phyloP scores from a whole-genome alignment of 331 rosid genomes.

The Stylosanthes scabra region DNA sequence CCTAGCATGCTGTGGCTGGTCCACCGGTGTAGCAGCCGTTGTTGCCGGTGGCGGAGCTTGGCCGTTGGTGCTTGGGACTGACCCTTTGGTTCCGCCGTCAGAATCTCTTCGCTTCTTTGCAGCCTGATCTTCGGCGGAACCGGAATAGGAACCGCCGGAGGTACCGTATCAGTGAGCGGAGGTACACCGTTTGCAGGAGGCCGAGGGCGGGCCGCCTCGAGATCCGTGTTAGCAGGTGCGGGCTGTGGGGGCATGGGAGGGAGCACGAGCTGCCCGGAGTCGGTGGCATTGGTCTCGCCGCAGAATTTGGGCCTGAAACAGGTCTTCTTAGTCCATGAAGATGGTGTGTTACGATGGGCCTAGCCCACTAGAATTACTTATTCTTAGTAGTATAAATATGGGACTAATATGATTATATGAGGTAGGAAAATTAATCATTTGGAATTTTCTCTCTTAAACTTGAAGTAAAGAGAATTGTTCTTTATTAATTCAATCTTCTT shows the following conservation, averaged over 20 bases:
- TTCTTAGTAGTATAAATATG: too few relatives aligned
- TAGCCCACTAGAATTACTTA: too few relatives aligned
- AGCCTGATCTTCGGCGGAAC: constrained; percentile 49
- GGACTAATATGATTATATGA: too few relatives aligned
- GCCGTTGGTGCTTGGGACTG: constrained; percentile 65
- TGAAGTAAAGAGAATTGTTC: too few relatives aligned
- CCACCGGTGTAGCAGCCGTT: constrained; percentile 35
- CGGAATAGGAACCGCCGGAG: constrained; percentile 25
- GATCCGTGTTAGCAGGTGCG: constrained; percentile 48
- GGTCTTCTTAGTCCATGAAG: constrained; percentile 95
- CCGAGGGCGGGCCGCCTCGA: constrained; percentile 65
- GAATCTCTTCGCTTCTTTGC: constrained; percentile 81
- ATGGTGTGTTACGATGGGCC: too few relatives aligned
- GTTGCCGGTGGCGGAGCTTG: constrained; percentile 45
- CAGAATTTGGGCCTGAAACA: constrained; percentile 95
- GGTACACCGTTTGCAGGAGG: constrained; percentile 51
- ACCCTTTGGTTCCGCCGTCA: constrained; percentile 64
- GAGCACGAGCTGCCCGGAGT: constrained; percentile 66
- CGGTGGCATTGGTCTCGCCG: constrained; percentile 80
- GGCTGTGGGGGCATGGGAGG: constrained; percentile 50
- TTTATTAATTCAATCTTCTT: too few relatives aligned
- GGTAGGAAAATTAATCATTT: too few relatives aligned
- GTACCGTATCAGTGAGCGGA: constrained; percentile 42
- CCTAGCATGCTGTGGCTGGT: constrained; percentile 55
- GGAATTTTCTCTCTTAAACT: too few relatives aligned